Evolutionary conservation across 2,329 filamentous ascomycete species (phyloP).

Genomic region (Aspergillus neoniger): DNA sequence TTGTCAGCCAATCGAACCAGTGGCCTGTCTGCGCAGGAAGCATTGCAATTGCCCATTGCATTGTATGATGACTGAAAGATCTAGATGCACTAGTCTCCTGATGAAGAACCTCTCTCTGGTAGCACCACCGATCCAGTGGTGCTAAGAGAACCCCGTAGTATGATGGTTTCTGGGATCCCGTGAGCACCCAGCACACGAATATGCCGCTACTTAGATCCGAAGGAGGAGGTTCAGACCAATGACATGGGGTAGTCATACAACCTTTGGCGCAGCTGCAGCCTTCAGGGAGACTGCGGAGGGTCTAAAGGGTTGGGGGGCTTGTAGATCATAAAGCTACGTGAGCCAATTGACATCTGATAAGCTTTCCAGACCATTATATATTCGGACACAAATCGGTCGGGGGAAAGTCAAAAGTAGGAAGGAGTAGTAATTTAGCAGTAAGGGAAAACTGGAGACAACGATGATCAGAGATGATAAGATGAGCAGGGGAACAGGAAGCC

Average conservation of each 20-base stretch:
- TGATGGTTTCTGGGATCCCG: neutral
- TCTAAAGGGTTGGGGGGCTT: neutral
- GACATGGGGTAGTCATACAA: neutral
- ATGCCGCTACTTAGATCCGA: neutral
- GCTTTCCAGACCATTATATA: neutral
- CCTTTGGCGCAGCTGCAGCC: neutral
- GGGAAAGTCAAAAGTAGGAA: neutral
- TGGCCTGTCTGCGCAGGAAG: neutral
- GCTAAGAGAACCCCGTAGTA: neutral
- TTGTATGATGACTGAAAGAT: neutral
- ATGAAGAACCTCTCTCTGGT: neutral
- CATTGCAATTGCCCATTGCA: neutral
- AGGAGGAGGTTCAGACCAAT: neutral
- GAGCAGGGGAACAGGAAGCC: neutral
- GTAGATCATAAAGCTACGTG: conserved; percentile 6
- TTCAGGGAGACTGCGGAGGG: neutral
- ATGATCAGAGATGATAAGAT: neutral
- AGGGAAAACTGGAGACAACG: neutral
- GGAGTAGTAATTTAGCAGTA: neutral
- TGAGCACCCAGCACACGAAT: neutral
- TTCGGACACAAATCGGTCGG: neutral
- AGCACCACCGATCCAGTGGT: neutral
- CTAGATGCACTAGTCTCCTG: neutral
- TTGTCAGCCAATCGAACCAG: neutral
- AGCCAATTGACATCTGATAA: conserved; percentile 7